These are phyloP conservation scores for Trichophyton rubrum DNA, from an alignment of 2,329 filamentous ascomycete species.

Conservation along the genomic window DNA sequence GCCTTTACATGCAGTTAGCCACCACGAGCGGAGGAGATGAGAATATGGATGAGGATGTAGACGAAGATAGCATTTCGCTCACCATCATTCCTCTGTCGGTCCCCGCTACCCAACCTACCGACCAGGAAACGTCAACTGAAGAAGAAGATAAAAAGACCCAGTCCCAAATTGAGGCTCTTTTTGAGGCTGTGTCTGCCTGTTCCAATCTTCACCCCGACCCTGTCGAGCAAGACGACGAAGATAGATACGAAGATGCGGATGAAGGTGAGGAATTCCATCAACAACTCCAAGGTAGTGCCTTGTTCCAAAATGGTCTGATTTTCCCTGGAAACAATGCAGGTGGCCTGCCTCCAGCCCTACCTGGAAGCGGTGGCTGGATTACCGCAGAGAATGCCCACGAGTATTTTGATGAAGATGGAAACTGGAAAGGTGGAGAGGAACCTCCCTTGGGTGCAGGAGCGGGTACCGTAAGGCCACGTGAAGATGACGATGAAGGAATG, in stretches of 20 bases:
- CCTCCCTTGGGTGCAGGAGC: slow-evolving; percentile 25
- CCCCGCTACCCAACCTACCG: slow-evolving; percentile 10
- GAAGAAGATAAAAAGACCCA: slow-evolving; percentile 23
- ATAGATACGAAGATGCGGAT: slow-evolving; percentile 20
- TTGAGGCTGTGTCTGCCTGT: slow-evolving; percentile 35
- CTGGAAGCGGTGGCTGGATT: slow-evolving; percentile 44
- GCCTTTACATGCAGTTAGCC: slow-evolving; percentile 38
- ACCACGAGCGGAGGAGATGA: slow-evolving; percentile 17
- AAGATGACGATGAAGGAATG: slow-evolving; percentile 26
- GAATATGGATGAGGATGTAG: slow-evolving; percentile 24
- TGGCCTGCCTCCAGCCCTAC: slow-evolving; percentile 36
- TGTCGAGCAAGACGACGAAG: slow-evolving; percentile 20
- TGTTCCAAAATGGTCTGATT: slow-evolving; percentile 29
- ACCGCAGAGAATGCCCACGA: slow-evolving; percentile 83
- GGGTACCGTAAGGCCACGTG: slow-evolving; percentile 28
- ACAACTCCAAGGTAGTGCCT: slow-evolving; percentile 14
- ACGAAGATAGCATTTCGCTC: slow-evolving; percentile 32
- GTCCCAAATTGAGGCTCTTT: slow-evolving; percentile 31
- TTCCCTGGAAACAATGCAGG: slow-evolving; percentile 24
- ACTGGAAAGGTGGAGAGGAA: slow-evolving; percentile 59
- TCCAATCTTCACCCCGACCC: slow-evolving; percentile 39
- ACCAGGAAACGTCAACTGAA: slow-evolving; percentile 8
- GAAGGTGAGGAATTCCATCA: slow-evolving; percentile 18
- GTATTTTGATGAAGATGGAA: slow-evolving; percentile 69
- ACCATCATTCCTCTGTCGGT: slow-evolving; percentile 30